phyloP scores from a whole-genome alignment of 2,329 filamentous ascomycete genomes.

The Bipolaris oryzae region DNA sequence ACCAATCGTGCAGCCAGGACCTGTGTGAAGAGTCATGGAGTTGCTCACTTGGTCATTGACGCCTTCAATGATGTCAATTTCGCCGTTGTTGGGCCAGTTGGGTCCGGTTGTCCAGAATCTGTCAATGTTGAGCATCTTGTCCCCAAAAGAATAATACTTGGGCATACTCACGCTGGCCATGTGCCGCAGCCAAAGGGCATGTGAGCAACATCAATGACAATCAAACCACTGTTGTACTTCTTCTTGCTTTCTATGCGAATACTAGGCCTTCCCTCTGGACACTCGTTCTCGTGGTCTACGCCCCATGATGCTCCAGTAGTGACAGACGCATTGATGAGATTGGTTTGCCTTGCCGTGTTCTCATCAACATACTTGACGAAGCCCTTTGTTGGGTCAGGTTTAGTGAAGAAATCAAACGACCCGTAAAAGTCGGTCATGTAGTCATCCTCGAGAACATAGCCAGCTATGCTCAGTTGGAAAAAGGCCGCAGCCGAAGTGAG shows the following conservation, averaged over 20 bases:
- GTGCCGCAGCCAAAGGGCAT: constrained; percentile 59
- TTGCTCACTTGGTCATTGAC: constrained; percentile 53
- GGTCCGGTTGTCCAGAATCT: constrained; percentile 45
- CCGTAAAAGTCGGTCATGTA: constrained; percentile 54
- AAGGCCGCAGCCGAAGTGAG: constrained; percentile 44
- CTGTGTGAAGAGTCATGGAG: constrained; percentile 56
- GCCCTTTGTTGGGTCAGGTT: constrained; percentile 53
- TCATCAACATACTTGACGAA: constrained; percentile 51
- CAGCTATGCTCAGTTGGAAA: constrained; percentile 46
- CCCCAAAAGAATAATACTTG: background rate
- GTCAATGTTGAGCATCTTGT: constrained; percentile 13
- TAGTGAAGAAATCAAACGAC: constrained; percentile 53
- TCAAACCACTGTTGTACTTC: constrained; percentile 55
- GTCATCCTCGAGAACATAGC: constrained; percentile 50
- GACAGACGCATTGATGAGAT: constrained; percentile 48
- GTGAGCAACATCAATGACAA: constrained; percentile 58
- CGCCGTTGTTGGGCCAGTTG: constrained; percentile 48
- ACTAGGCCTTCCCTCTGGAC: constrained; percentile 51
- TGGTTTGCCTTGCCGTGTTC: constrained; percentile 47
- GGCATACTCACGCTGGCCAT: constrained; percentile 54
- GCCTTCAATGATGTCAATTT: constrained; percentile 58
- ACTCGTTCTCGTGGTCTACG: constrained; percentile 51
- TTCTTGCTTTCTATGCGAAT: constrained; percentile 56
- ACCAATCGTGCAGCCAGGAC: constrained; percentile 51
- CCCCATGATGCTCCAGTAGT: constrained; percentile 52